A percentile compares a stretch with the other conserved stretches of the same genome.
phyloP scores from a whole-genome alignment of 2,329 filamentous ascomycete species.

The Ceratocystis lukuohia region DNA sequence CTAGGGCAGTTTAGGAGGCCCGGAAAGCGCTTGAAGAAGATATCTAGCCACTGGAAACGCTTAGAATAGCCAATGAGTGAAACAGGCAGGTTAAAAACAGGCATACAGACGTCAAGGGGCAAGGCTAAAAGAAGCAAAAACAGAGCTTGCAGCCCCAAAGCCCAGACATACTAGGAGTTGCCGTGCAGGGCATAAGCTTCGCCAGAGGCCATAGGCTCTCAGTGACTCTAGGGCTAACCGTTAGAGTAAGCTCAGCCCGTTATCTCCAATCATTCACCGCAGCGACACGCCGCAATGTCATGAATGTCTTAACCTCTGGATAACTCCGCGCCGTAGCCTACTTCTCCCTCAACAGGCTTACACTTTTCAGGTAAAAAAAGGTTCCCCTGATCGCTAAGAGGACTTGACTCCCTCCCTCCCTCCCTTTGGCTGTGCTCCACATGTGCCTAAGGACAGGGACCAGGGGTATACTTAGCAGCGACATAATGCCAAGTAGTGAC shows the following conservation, averaged over 20 bases:
- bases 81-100: not conserved
- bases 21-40: not conserved
- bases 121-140: not conserved
- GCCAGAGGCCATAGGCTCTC: not conserved
- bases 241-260: not conserved
- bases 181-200: not conserved
- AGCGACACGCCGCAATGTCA: not conserved
- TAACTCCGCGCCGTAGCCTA: not conserved
- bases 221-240: not conserved
- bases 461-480: not conserved
- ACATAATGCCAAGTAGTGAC: no score
- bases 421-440: not conserved
- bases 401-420: not conserved
- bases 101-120: not conserved
- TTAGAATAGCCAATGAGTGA: not conserved
- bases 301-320: not conserved
- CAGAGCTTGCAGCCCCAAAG: not conserved
- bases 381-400: not conserved
- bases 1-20: not conserved
- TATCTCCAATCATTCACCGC: not conserved
- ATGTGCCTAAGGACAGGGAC: not conserved
- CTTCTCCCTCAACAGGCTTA: not conserved
- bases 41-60: not conserved
- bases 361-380: not conserved
- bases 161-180: not conserved